Evolutionary conservation across 345 rosid genomes (phyloP), one percentile per base, ranked within the genome.

Genomic region (Capsella bursapastoris): DNA sequence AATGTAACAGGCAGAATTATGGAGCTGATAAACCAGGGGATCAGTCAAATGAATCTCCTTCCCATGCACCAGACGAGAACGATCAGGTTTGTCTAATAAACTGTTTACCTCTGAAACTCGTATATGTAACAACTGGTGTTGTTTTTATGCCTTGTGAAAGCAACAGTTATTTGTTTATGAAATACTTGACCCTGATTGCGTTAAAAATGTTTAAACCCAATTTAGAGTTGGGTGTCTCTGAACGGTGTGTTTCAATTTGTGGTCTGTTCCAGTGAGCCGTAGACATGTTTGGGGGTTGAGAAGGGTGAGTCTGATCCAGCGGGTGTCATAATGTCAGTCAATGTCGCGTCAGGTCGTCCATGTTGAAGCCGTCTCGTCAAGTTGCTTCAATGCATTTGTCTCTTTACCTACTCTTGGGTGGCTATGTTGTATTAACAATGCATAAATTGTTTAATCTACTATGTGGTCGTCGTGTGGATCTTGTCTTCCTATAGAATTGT

Each of bases 211-310:
- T 43, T 1, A 34, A 52, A 60, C 11, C 62, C 41, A 55, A 47
- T 48, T 47, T 40, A 66, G 71, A 68, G 27, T 22, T 22, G 25
- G 25, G 25, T 22, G 25, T 73, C 40, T 61, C 78, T 78, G 81
- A 72, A 55, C 40, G 6, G 45, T 81, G 84, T 90, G 63, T 91
- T 83, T 87, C 70, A 79, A 82, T 65, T 83, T 90, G 76, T 92
- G 87, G 93, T 87, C 86, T 90, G 93, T 90, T 95, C 98, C 99
- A 95, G 98, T 92, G 99, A 95, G 99, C 91, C 73, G 92, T 94
- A 90, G 96, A 84, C 97, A 86, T 94, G 81, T 89, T 80, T 92
- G 95, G 83, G 96, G 96, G 88, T 88, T 88, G 97, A 83, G 91
- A 89, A 86, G 71, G 95, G 89, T 91, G 72, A 80, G 89, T 95